These are phyloP conservation scores for Aureobasidium sp. DNA, from an alignment of 2,329 filamentous ascomycete genomes.

Conservation along the genomic window DNA sequence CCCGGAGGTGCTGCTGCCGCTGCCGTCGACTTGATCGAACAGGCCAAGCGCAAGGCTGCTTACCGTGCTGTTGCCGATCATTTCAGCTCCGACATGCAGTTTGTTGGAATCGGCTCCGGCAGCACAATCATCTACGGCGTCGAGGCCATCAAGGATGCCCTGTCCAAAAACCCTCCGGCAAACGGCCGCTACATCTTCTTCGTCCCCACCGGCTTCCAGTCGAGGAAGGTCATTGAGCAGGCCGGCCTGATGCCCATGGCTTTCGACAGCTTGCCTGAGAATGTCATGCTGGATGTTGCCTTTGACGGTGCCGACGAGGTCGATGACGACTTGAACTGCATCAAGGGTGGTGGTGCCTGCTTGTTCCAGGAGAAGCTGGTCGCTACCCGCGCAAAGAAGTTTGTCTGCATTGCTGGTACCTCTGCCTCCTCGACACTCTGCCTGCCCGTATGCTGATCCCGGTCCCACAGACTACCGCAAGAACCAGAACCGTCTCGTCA, in stretches of 20 bases:
- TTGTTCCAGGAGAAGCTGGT: slow-evolving; percentile 97
- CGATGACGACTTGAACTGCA: slow-evolving; percentile 88
- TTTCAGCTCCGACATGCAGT: slow-evolving; percentile 53
- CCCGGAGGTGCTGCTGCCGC: neutral
- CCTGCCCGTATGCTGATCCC: neutral
- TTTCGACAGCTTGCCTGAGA: slow-evolving; percentile 65
- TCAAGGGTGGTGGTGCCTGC: slow-evolving; percentile 97
- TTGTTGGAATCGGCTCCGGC: slow-evolving; percentile 73
- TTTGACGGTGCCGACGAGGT: slow-evolving; percentile 98
- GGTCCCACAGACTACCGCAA: slow-evolving; percentile 75
- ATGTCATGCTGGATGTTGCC: slow-evolving; percentile 68
- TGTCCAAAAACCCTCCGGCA: slow-evolving; percentile 34
- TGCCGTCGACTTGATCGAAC: slow-evolving; percentile 46
- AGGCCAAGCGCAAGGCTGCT: slow-evolving; percentile 68
- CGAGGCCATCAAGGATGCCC: slow-evolving; percentile 63
- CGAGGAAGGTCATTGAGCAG: slow-evolving; percentile 73
- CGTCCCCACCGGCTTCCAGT: slow-evolving; percentile 80
- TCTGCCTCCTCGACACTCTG: slow-evolving; percentile 20
- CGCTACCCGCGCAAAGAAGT: slow-evolving; percentile 73
- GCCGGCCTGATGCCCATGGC: slow-evolving; percentile 71
- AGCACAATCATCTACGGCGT: slow-evolving; percentile 81
- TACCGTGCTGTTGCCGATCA: slow-evolving; percentile 67
- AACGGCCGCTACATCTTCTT: slow-evolving; percentile 65
- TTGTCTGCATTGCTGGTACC: slow-evolving; percentile 77
- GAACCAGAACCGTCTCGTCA: slow-evolving; percentile 66